Evolutionary conservation across 768 basidiomycete genomes (phyloP).

Genomic region (Rhodosporidiobolus odoratus): DNA sequence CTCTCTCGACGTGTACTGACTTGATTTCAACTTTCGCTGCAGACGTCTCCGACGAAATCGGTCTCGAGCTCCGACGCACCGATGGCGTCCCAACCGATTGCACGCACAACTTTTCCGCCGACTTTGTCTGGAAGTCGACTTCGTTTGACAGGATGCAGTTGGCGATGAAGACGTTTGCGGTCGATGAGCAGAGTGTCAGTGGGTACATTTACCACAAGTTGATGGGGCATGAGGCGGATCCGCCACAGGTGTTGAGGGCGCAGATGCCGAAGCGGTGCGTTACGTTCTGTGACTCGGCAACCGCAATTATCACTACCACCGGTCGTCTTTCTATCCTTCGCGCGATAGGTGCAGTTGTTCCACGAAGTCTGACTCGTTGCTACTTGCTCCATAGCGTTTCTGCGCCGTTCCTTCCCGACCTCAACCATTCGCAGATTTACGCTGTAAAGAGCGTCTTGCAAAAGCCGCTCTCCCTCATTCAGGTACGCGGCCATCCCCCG

Average conservation of each 20-base stretch:
- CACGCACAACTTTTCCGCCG: conserved; percentile 91
- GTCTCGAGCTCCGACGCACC: conserved; percentile 77
- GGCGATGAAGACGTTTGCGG: conserved; percentile 99
- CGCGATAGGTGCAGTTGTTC: too few species aligned
- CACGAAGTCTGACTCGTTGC: too few species aligned
- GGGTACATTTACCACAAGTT: conserved; percentile 99
- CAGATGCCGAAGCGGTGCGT: conserved; percentile 83
- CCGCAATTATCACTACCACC: background rate
- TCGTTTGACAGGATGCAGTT: conserved; percentile 99
- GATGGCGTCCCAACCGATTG: conserved; percentile 91
- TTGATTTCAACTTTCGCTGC: background rate
- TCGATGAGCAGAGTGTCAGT: conserved; percentile 98
- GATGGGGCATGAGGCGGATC: conserved; percentile 84
- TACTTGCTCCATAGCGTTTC: conserved; percentile 59
- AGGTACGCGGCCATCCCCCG: conserved; percentile 48
- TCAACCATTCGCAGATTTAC: conserved; percentile 99
- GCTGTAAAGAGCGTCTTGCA: conserved; percentile 98
- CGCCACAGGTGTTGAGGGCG: conserved; percentile 70
- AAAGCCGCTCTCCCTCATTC: conserved; percentile 94
- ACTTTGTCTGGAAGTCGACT: conserved; percentile 99
- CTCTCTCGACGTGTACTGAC: background rate
- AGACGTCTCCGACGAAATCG: conserved; percentile 99
- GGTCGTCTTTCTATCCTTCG: background rate
- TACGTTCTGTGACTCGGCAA: too few species aligned
- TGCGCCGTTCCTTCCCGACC: conserved; percentile 91